phyloP scores from a whole-genome alignment of 768 basidiomycete species.

The Suillus paluster region DNA sequence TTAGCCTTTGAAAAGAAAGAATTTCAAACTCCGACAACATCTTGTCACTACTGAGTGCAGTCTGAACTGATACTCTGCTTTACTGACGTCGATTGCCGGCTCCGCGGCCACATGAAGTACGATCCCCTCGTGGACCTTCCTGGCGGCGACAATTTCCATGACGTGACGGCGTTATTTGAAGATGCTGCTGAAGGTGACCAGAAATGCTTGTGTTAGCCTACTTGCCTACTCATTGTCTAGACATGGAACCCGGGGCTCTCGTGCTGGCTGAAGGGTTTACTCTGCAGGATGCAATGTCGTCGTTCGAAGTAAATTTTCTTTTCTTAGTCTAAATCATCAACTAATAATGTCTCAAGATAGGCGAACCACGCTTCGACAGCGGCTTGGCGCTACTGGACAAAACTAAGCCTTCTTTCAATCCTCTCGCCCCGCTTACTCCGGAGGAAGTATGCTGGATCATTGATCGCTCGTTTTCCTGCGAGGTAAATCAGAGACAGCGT shows the following conservation, averaged over 20 bases:
- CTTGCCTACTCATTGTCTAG: slow-evolving; percentile 32
- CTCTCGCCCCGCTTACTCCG: slow-evolving; percentile 63
- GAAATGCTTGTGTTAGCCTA: neutral
- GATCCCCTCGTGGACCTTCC: slow-evolving; percentile 40
- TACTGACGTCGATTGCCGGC: slow-evolving; percentile 6
- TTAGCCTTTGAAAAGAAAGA: slow-evolving; percentile 2
- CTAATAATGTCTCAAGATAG: slow-evolving; percentile 58
- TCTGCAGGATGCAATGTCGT: slow-evolving; percentile 91
- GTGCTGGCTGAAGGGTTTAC: slow-evolving; percentile 72
- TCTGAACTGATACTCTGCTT: neutral
- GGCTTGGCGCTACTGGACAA: slow-evolving; percentile 59
- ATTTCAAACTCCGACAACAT: slow-evolving; percentile 34
- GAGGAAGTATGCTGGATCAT: slow-evolving; percentile 90
- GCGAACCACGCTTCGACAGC: slow-evolving; percentile 88
- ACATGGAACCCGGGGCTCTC: slow-evolving; percentile 65
- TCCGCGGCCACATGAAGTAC: slow-evolving; percentile 21
- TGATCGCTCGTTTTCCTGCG: slow-evolving; percentile 75
- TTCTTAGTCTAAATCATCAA: neutral
- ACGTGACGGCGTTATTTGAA: slow-evolving; percentile 64
- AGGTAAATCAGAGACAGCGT: slow-evolving; percentile 53
- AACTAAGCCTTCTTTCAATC: slow-evolving; percentile 58
- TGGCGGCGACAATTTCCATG: slow-evolving; percentile 62
- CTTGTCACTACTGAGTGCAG: too few relatives aligned
- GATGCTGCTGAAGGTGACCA: slow-evolving; percentile 63
- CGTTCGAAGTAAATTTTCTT: slow-evolving; percentile 67